A percentile compares a stretch with the other conserved stretches of the same genome.
Conservation (phyloP, 805 yeast genomes). For the Wickerhamiella spandovensis region DNA sequence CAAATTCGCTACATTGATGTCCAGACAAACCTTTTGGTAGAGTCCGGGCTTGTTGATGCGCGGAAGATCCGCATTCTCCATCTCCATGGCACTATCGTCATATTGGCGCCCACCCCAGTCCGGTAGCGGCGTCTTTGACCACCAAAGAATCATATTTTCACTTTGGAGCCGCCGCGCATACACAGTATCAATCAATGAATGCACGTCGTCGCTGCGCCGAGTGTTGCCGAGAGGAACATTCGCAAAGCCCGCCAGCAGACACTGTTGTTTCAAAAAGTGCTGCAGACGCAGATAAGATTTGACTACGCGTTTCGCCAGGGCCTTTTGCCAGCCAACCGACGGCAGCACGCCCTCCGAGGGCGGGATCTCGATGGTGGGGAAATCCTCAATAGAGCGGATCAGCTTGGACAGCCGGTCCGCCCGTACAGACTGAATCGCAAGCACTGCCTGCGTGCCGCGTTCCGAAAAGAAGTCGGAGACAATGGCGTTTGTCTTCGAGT, state of each 20-base stretch:
- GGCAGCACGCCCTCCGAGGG: conserved; percentile 4
- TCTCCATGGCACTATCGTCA: conserved; percentile 38
- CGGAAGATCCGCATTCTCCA: conserved; percentile 29
- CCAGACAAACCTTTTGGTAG: conserved; percentile 65
- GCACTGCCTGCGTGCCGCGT: conserved; percentile 47
- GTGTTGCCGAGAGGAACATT: conserved; percentile 80
- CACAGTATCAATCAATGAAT: conserved; percentile 68
- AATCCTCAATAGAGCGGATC: conserved; percentile 9
- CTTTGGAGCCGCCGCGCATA: conserved; percentile 66
- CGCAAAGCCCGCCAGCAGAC: conserved; percentile 53
- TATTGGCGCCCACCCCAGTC: conserved; percentile 75
- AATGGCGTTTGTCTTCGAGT: conserved; percentile 42
- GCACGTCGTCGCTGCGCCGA: conserved; percentile 52
- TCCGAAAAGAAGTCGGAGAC: conserved; percentile 48
- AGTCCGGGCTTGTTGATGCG: conserved; percentile 50
- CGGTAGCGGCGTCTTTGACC: conserved; percentile 72
- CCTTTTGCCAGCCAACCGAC: conserved; percentile 21
- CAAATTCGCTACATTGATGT: conserved; percentile 63
- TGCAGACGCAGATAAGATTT: conserved; percentile 64
- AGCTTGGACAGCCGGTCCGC: conserved; percentile 26
- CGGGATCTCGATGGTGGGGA: conserved; percentile 4
- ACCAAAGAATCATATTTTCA: conserved; percentile 73
- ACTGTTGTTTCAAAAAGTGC: conserved; percentile 54
- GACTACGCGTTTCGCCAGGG: conserved; percentile 48
- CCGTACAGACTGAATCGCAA: conserved; percentile 66